Evolutionary conservation across 1,284 basidiomycete genomes (phyloP).

Genomic region (Tilletiopsis washingtonensis): DNA sequence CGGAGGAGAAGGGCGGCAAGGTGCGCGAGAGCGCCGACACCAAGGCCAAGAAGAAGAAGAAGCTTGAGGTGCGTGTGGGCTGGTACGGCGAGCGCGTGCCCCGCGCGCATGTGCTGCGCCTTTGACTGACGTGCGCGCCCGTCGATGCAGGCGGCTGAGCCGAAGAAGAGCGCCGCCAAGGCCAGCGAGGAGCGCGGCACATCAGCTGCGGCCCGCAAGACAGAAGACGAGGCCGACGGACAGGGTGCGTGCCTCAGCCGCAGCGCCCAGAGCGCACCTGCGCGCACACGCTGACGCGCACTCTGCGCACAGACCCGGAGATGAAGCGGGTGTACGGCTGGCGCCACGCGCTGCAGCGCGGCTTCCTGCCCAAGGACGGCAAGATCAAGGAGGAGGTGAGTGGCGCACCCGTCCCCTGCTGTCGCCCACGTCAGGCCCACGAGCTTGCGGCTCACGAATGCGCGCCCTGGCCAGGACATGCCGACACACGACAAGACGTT

Average conservation of each 20-base stretch:
- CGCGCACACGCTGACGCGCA: no score
- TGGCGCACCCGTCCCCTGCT: background rate
- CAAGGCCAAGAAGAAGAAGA: background rate
- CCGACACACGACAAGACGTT: slow-evolving; percentile 64
- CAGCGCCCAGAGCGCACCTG: no score
- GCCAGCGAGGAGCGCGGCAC: background rate
- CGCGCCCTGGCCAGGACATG: slow-evolving; percentile 41
- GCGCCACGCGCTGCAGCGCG: slow-evolving; percentile 6
- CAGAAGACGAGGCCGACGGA: background rate
- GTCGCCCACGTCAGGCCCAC: background rate
- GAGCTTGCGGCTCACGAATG: no score
- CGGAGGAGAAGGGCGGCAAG: background rate
- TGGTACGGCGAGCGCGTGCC: no score
- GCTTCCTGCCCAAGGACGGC: slow-evolving; percentile 4
- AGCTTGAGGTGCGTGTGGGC: background rate
- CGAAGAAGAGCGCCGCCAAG: background rate
- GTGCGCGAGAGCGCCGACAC: background rate
- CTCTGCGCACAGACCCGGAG: slow-evolving; percentile 2
- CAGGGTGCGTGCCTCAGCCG: background rate
- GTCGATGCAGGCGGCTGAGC: slow-evolving; percentile 1
- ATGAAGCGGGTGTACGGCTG: slow-evolving; percentile 2
- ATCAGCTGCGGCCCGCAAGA: background rate
- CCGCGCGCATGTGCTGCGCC: no score
- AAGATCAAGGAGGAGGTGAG: background rate
- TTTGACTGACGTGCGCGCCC: background rate